Conservation (phyloP, 2,329 filamentous ascomycete genomes). For the Fusarium dimerum region DNA sequence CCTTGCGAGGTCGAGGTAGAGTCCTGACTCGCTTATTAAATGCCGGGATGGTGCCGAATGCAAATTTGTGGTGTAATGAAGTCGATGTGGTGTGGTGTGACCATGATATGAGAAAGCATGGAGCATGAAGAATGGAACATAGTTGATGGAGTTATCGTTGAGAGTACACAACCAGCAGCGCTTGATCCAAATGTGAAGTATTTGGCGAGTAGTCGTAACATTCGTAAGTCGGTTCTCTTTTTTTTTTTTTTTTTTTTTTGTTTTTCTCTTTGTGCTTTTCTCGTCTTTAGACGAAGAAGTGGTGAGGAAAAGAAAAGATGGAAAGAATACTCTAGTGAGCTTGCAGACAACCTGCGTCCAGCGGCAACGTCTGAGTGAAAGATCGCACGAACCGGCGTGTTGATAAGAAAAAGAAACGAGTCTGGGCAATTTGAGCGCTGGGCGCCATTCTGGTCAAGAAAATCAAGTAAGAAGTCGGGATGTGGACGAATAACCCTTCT, state of each 20-base stretch:
- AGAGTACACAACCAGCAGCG: background rate
- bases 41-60: background rate
- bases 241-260: too few species aligned
- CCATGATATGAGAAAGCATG: background rate
- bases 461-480: too few species aligned
- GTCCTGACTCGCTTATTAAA: background rate
- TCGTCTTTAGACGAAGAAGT: background rate
- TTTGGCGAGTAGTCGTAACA: too few species aligned
- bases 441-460: slow-evolving; percentile 12
- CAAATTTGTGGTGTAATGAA: slow-evolving; percentile 15
- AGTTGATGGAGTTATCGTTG: background rate
- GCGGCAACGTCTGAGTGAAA: background rate
- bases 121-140: too few species aligned
- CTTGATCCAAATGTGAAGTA: too few species aligned
- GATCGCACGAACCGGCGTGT: background rate
- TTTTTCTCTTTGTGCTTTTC: too few species aligned
- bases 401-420: slow-evolving; percentile 15
- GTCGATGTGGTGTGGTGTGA: slow-evolving; percentile 5
- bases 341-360: slow-evolving; percentile 22
- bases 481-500: too few species aligned
- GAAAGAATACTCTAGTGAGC: slow-evolving; percentile 7
- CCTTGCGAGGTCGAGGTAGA: background rate
- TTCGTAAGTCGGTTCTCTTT: too few species aligned
- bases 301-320: background rate
- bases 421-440: slow-evolving; percentile 13